phyloP scores from a whole-genome alignment of 345 rosid genomes.

The Garcia nutans region DNA sequence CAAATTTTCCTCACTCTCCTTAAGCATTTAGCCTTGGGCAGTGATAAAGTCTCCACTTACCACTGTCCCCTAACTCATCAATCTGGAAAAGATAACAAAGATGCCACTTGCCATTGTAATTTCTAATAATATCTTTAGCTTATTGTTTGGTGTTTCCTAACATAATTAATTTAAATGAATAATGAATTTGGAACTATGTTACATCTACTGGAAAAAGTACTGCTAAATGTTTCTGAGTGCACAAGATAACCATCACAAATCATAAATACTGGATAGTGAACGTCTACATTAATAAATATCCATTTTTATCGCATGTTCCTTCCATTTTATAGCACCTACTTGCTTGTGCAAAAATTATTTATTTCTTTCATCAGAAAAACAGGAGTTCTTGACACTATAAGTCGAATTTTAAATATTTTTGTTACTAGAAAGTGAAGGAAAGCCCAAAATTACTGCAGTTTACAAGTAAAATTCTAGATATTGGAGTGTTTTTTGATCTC shows the following conservation, averaged over 20 bases:
- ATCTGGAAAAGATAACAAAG: conserved; percentile 7
- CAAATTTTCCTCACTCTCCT: conserved; percentile 3
- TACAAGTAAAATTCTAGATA: conserved; percentile 19
- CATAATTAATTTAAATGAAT: neutral
- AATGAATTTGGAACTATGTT: neutral
- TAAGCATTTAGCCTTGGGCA: neutral
- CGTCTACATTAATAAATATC: neutral
- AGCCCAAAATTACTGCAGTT: conserved; percentile 2
- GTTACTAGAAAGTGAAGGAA: conserved; percentile 4
- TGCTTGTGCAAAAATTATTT: neutral
- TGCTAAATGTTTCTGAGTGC: neutral
- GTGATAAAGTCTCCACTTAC: neutral
- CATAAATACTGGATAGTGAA: conserved; percentile 1
- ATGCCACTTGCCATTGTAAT: neutral
- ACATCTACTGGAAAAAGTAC: neutral
- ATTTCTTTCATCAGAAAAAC: neutral
- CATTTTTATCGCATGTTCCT: neutral
- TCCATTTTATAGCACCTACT: neutral
- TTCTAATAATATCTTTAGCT: neutral
- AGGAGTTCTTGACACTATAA: neutral
- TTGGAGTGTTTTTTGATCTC: neutral
- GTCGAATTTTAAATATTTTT: neutral
- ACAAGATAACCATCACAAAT: neutral
- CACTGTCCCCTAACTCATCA: neutral
- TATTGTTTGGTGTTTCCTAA: neutral